Conservation (phyloP, 2,329 filamentous ascomycete species). For the Aspergillus terreus region DNA sequence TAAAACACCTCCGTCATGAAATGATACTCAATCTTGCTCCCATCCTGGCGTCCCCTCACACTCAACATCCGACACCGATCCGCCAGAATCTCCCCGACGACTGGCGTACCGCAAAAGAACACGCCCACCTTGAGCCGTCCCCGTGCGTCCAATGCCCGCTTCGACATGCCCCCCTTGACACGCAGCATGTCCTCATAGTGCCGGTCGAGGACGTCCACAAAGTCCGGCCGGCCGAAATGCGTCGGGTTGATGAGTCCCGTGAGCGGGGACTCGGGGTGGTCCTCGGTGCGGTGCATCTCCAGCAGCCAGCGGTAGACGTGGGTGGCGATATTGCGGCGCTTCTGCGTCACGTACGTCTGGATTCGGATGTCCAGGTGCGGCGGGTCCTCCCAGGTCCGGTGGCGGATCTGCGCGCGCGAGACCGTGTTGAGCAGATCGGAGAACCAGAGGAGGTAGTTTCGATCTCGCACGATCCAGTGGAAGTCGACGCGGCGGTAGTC, state of each 20-base stretch:
- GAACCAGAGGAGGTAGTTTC: slow-evolving; percentile 6
- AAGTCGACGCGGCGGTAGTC: slow-evolving; percentile 4
- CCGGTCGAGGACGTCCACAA: slow-evolving; percentile 1
- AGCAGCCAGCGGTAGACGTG: slow-evolving; percentile 4
- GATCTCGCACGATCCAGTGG: slow-evolving; percentile 2
- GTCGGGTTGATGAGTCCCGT: slow-evolving; percentile 4
- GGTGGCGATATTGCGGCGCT: slow-evolving; percentile 1
- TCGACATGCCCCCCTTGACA: neutral
- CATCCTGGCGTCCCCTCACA: slow-evolving; percentile 4
- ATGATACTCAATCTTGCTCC: slow-evolving; percentile 6
- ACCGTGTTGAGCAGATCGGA: slow-evolving; percentile 1
- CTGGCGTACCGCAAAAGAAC: slow-evolving; percentile 2
- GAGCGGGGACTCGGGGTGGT: slow-evolving; percentile 3
- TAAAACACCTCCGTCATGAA: slow-evolving; percentile 4
- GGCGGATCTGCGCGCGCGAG: neutral
- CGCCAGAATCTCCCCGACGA: slow-evolving; percentile 4
- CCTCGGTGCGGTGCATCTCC: slow-evolving; percentile 5
- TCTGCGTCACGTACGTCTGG: slow-evolving; percentile 3
- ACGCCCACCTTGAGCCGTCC: neutral
- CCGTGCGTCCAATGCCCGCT: neutral
- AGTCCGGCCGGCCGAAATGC: slow-evolving; percentile 4
- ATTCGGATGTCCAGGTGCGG: slow-evolving; percentile 1
- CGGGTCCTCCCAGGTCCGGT: neutral
- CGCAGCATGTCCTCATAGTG: slow-evolving; percentile 2
- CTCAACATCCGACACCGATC: neutral